Evolutionary conservation across 2,329 filamentous ascomycete genomes (phyloP), one percentile per base, ranked within the genome.

Genomic region (Fusarium pseudocircinatum): DNA sequence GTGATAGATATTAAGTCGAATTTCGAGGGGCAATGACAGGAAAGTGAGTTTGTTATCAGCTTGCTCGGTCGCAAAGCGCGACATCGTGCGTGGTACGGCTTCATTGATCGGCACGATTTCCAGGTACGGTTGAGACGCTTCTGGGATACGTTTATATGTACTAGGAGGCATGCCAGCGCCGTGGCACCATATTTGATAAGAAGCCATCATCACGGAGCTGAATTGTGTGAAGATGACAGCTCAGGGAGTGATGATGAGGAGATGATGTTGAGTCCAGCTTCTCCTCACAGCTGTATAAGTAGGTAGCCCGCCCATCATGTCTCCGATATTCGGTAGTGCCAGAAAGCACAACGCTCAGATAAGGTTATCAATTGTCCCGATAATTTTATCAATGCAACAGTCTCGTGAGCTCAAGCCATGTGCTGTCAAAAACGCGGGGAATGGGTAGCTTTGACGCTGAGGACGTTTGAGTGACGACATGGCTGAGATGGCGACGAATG

Each of bases 1-100:
- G 60, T 76, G 69, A 74, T 87, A 88, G 39, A 88, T 84, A 60
- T 84, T 80, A 18, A 85, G 81, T 20, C 86, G 82, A 54, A 87
- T 80, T 72, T 88, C 86, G 20, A 82, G 73, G 2, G 85, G 84
- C 10, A 86, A 76, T 36, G 79, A 74, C 52, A 85, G 75, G 15
- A 79, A 57, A 18, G 46, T 57, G 20, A 65, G 39, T 47, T 60
- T 74, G 6, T 34, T 46, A 13, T 57, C 50, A 9, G 36, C 40
- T 32, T 56, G 28, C 18, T 58, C 39, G 30, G 52, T 42, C 22
- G 54, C 63, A 30, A 60, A 53, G 22, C 61, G 58, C 46, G 70
- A 63, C 32, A 59, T 58, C 54, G 60, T 42, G 16, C 57, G 66
- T 22, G 61, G 57, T 28, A 63, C 62, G 26, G 46, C 60, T 47